Evolutionary conservation across 2,329 filamentous ascomycete genomes (phyloP).

Genomic region (Zalaria sp.): DNA sequence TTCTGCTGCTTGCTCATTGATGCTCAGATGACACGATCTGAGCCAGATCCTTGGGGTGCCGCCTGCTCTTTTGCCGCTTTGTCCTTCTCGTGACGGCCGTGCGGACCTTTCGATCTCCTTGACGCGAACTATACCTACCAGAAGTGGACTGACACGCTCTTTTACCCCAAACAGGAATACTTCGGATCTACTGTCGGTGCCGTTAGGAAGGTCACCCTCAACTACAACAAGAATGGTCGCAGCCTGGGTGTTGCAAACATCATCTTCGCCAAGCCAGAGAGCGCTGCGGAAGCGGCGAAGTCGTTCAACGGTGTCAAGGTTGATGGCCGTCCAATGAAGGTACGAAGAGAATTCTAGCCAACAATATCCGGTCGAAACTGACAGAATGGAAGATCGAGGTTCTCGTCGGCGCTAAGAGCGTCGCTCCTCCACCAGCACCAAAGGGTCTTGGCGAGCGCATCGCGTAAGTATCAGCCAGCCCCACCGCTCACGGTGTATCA

Average conservation of each 20-base stretch:
- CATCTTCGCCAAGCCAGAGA: constrained; percentile 66
- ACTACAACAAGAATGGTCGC: constrained; percentile 81
- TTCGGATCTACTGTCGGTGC: constrained; percentile 76
- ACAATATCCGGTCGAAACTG: no score
- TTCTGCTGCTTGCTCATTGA: constrained; percentile 48
- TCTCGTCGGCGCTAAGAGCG: constrained; percentile 63
- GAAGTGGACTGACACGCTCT: constrained; percentile 48
- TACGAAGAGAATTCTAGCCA: constrained; percentile 21
- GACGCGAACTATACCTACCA: constrained; percentile 2
- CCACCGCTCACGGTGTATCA: constrained; percentile 1
- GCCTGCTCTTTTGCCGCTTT: not conserved
- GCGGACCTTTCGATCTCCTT: not conserved
- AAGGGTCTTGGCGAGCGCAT: constrained; percentile 75
- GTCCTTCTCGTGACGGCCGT: not conserved
- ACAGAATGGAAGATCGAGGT: constrained; percentile 59
- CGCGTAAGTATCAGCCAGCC: constrained; percentile 38
- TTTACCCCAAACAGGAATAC: constrained; percentile 65
- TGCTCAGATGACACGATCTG: constrained; percentile 16
- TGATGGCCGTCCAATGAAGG: constrained; percentile 83
- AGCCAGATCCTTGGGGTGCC: not conserved
- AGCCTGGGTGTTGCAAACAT: constrained; percentile 90
- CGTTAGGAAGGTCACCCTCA: constrained; percentile 81
- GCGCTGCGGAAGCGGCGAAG: constrained; percentile 70
- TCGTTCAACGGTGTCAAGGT: constrained; percentile 81
- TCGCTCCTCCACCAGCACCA: constrained; percentile 52